Percentiles rank a stretch among this genome's conserved stretches.
Conservation (phyloP, 2,329 filamentous ascomycete species). For the Fusarium brevicatenulatum region DNA sequence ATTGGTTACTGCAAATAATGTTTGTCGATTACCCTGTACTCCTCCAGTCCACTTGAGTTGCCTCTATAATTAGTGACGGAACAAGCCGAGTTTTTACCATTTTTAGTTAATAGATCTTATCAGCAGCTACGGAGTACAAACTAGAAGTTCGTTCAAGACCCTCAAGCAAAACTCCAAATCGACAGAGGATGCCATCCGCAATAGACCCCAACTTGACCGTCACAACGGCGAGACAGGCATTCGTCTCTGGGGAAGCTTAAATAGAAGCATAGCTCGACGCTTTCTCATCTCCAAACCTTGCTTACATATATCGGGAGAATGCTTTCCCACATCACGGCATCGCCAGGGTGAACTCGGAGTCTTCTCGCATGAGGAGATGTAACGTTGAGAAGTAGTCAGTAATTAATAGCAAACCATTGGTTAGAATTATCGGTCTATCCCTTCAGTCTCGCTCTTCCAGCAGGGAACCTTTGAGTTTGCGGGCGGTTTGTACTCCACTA, state of each 20-base stretch:
- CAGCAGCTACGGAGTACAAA: rapidly evolving
- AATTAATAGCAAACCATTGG: background rate
- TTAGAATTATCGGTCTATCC: background rate
- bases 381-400: background rate
- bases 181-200: rapidly evolving
- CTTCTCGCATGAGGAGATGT: background rate
- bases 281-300: background rate
- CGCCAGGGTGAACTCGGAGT: background rate
- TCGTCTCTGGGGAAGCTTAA: background rate
- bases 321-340: background rate
- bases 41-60: rapidly evolving
- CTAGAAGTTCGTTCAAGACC: rapidly evolving
- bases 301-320: background rate
- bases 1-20: rapidly evolving
- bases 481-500: background rate
- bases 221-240: rapidly evolving
- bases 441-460: background rate
- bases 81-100: background rate
- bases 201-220: rapidly evolving
- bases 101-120: rapidly evolving
- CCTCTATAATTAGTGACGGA: rapidly evolving
- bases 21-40: background rate
- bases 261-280: background rate
- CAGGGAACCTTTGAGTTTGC: background rate
- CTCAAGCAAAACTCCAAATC: background rate